These are phyloP conservation scores for Pichia sp. DNA, from an alignment of 1,139 yeast species.

Conservation along the genomic window DNA sequence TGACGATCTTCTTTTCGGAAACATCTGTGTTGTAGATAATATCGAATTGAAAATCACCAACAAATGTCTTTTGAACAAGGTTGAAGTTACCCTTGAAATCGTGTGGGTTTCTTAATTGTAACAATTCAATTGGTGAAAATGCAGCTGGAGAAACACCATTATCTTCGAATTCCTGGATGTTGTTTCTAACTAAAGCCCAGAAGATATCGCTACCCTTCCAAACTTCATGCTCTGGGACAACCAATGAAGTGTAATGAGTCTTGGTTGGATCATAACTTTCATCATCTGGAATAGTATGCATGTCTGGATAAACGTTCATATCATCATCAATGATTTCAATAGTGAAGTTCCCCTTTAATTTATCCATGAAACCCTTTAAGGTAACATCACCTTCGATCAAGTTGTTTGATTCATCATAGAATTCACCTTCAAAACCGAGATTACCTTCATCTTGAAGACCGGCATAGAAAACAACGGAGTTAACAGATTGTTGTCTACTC, in stretches of 20 bases:
- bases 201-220: constrained; percentile 86
- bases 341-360: constrained; percentile 52
- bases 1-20: constrained; percentile 41
- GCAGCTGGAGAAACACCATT: constrained; percentile 32
- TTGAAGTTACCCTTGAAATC: constrained; percentile 76
- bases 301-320: constrained; percentile 42
- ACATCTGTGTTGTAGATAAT: constrained; percentile 53
- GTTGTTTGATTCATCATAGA: constrained; percentile 19
- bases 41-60: constrained; percentile 78
- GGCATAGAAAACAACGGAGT: constrained; percentile 75
- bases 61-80: constrained; percentile 69
- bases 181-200: constrained; percentile 66
- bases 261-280: constrained; percentile 49
- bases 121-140: constrained; percentile 48
- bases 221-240: constrained; percentile 66
- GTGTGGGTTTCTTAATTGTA: constrained; percentile 58
- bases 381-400: constrained; percentile 34
- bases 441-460: constrained; percentile 63
- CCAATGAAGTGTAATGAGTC: constrained; percentile 66
- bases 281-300: constrained; percentile 30
- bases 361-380: constrained; percentile 54
- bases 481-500: constrained; percentile 45
- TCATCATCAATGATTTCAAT: constrained; percentile 49
- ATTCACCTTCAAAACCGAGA: constrained; percentile 25
- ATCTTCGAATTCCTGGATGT: constrained; percentile 47